Evolutionary conservation across 768 basidiomycete genomes (phyloP).

Genomic region (Steccherinum ochraceum): DNA sequence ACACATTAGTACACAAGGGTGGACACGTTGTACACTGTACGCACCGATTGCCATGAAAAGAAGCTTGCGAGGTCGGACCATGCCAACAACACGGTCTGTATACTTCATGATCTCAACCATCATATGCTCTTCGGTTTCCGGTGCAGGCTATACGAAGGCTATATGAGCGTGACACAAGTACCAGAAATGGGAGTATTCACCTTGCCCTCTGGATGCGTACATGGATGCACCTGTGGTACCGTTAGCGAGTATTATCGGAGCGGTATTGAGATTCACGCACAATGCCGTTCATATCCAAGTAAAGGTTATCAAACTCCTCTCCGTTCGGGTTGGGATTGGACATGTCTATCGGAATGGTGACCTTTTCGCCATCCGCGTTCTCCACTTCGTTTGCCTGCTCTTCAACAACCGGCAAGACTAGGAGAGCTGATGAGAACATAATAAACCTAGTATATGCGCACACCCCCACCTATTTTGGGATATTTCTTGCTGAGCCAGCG

Average conservation of each 20-base stretch:
- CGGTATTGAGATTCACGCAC: constrained; percentile 39
- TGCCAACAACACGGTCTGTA: constrained; percentile 95
- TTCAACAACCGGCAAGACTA: constrained; percentile 77
- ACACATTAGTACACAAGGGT: too few relatives aligned
- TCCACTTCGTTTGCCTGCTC: constrained; percentile 72
- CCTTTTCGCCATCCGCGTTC: constrained; percentile 57
- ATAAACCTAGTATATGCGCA: neutral
- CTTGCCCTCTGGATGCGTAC: constrained; percentile 98
- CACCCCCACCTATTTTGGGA: constrained; percentile 91
- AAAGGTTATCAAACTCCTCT: constrained; percentile 91
- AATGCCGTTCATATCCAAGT: constrained; percentile 99
- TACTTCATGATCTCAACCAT: constrained; percentile 97
- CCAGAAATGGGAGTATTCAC: constrained; percentile 32
- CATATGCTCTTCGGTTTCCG: constrained; percentile 98
- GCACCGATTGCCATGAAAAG: constrained; percentile 97
- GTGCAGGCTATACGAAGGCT: constrained; percentile 60
- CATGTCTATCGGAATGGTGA: constrained; percentile 76
- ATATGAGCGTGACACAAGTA: constrained; percentile 1
- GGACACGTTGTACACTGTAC: too few relatives aligned
- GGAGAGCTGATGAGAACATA: neutral
- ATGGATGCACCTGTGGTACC: constrained; percentile 78
- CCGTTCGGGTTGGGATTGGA: constrained; percentile 88
- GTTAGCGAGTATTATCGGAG: constrained; percentile 5
- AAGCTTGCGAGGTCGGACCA: constrained; percentile 91
- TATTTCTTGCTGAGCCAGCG: constrained; percentile 99